These are phyloP conservation scores for Aspergillus sp. DNA, from an alignment of 2,329 filamentous ascomycete genomes.

Conservation along the genomic window DNA sequence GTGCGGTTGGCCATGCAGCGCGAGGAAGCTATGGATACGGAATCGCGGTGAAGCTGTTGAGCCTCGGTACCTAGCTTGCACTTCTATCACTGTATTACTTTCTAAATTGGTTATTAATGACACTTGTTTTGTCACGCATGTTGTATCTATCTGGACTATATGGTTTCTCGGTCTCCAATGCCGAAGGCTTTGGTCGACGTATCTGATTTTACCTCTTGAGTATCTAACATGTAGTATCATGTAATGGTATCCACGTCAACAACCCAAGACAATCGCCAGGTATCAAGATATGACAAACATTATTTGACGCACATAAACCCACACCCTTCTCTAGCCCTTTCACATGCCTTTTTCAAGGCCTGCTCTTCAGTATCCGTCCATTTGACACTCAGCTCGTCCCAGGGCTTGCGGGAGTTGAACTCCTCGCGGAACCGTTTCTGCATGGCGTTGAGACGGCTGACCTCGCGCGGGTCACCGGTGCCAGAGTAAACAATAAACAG, in stretches of 20 bases:
- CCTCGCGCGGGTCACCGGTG: conserved; percentile 60
- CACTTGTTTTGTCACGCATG: neutral
- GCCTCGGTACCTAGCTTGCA: neutral
- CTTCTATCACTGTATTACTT: conserved; percentile 15
- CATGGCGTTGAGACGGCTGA: conserved; percentile 54
- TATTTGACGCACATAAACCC: conserved; percentile 60
- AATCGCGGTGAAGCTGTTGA: conserved; percentile 16
- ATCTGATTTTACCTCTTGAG: too few species aligned
- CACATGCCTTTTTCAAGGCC: conserved; percentile 54
- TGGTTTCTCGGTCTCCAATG: too few species aligned
- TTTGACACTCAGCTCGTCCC: conserved; percentile 60
- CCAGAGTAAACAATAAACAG: conserved; percentile 63
- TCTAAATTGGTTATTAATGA: neutral
- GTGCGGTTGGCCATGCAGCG: conserved; percentile 37
- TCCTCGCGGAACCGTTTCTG: conserved; percentile 57
- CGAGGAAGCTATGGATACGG: conserved; percentile 38
- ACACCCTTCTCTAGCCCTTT: conserved; percentile 56
- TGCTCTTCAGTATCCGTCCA: conserved; percentile 66
- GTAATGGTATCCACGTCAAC: too few species aligned
- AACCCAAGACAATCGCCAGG: too few species aligned
- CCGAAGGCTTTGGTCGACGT: too few species aligned
- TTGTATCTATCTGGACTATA: too few species aligned
- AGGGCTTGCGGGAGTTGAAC: conserved; percentile 57
- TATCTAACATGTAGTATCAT: too few species aligned
- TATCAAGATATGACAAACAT: conserved; percentile 6